Percentiles rank a stretch among this genome's conserved stretches.
Conservation (phyloP, 768 basidiomycete genomes). For the Lactarius hatsudake region DNA sequence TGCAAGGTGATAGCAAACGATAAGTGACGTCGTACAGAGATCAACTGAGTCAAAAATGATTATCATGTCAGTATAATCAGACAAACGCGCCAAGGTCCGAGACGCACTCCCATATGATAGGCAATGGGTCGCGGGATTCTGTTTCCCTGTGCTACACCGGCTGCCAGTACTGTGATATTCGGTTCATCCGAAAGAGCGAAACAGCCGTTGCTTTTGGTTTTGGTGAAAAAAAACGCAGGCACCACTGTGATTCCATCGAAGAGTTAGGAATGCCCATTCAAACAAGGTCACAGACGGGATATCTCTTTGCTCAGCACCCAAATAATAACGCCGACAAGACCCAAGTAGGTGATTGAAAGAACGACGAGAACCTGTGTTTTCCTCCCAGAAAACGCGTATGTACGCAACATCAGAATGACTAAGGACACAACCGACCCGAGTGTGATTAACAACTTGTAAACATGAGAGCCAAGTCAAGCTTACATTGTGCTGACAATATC, state of each 20-base stretch:
- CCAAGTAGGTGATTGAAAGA: slow-evolving; percentile 6
- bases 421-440: not conserved
- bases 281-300: not conserved
- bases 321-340: slow-evolving; percentile 7
- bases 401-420: slow-evolving; percentile 27
- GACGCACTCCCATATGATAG: slow-evolving; percentile 21
- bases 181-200: not conserved
- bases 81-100: not conserved
- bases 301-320: slow-evolving; percentile 15
- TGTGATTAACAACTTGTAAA: not conserved
- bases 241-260: slow-evolving; percentile 10
- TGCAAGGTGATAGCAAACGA: not conserved
- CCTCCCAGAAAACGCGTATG: slow-evolving; percentile 24
- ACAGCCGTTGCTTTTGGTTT: slow-evolving; percentile 4
- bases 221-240: not conserved
- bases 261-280: not conserved
- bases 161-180: no score
- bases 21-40: slow-evolving; percentile 5
- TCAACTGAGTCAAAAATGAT: not conserved
- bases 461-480: not conserved
- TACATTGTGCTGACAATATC: slow-evolving; percentile 21
- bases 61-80: not conserved
- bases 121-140: not conserved
- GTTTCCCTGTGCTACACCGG: not conserved
- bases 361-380: not conserved